Evolutionary conservation across 75 land plant species (phyloP).

Genomic region (Cryptomeria japonica): DNA sequence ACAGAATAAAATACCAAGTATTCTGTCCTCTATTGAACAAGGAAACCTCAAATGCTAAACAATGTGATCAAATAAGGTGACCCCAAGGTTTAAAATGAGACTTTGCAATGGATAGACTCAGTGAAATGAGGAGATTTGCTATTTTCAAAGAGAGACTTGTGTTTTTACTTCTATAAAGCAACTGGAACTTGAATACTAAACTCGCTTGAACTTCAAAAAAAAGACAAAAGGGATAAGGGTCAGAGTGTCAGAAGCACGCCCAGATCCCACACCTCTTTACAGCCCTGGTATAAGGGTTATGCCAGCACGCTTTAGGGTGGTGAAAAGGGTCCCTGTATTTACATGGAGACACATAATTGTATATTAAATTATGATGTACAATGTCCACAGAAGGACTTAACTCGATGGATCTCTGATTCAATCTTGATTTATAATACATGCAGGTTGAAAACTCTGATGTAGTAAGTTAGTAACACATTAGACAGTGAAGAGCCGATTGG

Average conservation of each 20-base stretch:
- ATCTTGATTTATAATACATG: background rate
- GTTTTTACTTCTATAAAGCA: too few species aligned
- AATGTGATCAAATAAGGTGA: too few species aligned
- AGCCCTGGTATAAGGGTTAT: background rate
- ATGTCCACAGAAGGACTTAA: background rate
- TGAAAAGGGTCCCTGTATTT: background rate
- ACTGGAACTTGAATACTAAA: too few species aligned
- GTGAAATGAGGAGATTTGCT: too few species aligned
- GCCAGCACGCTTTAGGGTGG: background rate
- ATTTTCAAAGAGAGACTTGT: too few species aligned
- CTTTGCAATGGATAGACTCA: too few species aligned
- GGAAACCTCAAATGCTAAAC: too few species aligned
- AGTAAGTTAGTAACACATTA: background rate
- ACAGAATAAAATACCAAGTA: too few species aligned
- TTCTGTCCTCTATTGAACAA: too few species aligned
- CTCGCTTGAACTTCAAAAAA: too few species aligned
- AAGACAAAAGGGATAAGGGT: too few species aligned
- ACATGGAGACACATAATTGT: background rate
- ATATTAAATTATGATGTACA: background rate
- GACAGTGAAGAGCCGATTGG: background rate
- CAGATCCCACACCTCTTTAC: background rate
- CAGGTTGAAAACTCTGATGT: background rate
- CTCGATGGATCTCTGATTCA: background rate
- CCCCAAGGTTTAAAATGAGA: too few species aligned
- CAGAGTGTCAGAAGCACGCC: background rate